Evolutionary conservation across 2,329 filamentous ascomycete species (phyloP), one percentile per base, ranked within the genome.

Genomic region (Teratosphaeria epicoccoides): DNA sequence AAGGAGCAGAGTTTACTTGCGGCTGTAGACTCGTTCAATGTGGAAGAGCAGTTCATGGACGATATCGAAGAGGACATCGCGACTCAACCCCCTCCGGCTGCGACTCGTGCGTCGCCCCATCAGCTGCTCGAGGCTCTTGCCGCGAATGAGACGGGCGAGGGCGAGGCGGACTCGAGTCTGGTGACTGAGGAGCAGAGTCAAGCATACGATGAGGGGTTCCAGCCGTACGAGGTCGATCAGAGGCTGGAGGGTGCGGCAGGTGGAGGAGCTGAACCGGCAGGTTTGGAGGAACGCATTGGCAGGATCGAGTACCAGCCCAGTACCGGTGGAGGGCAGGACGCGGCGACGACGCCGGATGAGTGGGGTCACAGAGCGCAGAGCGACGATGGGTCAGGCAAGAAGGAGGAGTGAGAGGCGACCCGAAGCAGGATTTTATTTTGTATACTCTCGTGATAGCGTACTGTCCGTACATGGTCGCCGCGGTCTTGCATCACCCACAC

Each of bases 1-100:
- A 52, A 52, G 25, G 53, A 50, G 29, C 26, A 50, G 24, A 29
- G 37, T 24, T 25, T 52, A 7, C 26, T 49, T 22, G 33, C 50
- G 12, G 49, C 40, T 6, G 52, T 43, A 6, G 53, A 51, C 20
- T 37, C 46, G 9, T 50, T 52, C 10, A 47, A 52, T 10, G 25
- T 50, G 20, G 26, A 47, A 17, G 45, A 50, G 20, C 50, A 48
- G 24, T 50, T 43, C 17, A 14, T 43, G 2, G 50, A 43, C 14
- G 29, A 25, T 6, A 40, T 10, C 14, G 33, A 40, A 20, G 33
- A 40, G 14, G 33, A 40, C 14, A 4, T 40, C 14, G 5, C 29
- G n/a, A 20, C 33, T 6, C 33, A 12, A 3, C 12, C 33, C 11
- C 14, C 33, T 17, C 2, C 33, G 4, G n/a, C 29, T 14, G 12